Base-by-base conservation (phyloP, 208 protist species). In the Strigomonas culicis region DNA sequence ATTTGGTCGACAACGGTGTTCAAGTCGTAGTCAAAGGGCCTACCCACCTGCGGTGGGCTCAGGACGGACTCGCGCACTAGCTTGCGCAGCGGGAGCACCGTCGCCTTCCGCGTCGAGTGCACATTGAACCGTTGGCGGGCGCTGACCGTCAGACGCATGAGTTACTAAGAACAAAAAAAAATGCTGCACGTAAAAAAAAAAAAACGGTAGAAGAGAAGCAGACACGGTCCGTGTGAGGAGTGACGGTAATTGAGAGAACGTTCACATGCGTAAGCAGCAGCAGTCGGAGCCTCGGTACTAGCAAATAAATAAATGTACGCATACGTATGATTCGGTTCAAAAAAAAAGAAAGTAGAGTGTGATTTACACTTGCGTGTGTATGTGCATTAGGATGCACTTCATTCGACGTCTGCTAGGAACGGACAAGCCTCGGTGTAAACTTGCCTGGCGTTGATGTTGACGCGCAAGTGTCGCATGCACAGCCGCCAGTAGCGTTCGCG, bases 371-470 rank as follows among this genome's bases (percentile, higher is more conserved):
- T 59, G 32, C 24, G 13, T 34, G 10, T 46, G 39, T n/a, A 17
- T 46, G 39, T 46, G 39, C n/a, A n/a, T n/a, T n/a, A n/a, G n/a
- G n/a, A n/a, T n/a, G n/a, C n/a, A n/a, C n/a, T n/a, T n/a, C n/a
- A n/a, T n/a, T n/a, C n/a, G n/a, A n/a, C 34, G 34, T 39, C 49
- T 19, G 2, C 56, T 31, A 94, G 39, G 46, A 70, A 80, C 1
- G n/a, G 49, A 46, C 84, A 90, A 0, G 51, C 58, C n/a, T 93
- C 73, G 15, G 36, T 50, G 74, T 92, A 93, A 50, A 95, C 89
- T 68, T 95, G 89, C 15, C 89, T 70, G 6, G 78, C 89, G 55
- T 92, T 95, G 58, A 95, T 92, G 68, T 95, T 95, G 44, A 95
- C 68, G 0, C 89, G 89, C 79, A 95, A 76, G 63, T 92, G 84